These are phyloP conservation scores for Aspergillus pseudotamarii DNA, from an alignment of 2,329 filamentous ascomycete genomes.

Conservation along the genomic window DNA sequence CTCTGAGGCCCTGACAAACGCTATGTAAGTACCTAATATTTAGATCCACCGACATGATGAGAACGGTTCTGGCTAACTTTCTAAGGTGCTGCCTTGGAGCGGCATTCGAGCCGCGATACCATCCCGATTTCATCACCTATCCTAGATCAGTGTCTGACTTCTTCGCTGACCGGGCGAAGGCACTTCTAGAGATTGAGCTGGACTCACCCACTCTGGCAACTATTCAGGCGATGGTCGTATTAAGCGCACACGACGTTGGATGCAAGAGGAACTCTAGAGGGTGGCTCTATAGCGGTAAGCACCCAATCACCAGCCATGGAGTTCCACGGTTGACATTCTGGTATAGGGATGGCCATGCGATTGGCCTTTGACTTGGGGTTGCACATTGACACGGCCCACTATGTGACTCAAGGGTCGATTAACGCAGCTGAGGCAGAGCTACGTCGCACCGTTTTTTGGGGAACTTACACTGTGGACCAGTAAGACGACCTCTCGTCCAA, in stretches of 20 bases:
- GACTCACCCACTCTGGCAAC: constrained; percentile 48
- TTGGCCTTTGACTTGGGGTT: constrained; percentile 37
- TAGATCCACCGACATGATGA: accelerated
- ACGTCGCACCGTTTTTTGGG: constrained; percentile 43
- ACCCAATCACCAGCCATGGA: background rate
- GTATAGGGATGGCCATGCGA: constrained; percentile 23
- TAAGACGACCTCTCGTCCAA: background rate
- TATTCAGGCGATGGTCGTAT: constrained; percentile 46
- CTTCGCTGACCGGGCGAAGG: constrained; percentile 41
- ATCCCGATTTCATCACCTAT: constrained; percentile 35
- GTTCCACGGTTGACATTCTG: background rate
- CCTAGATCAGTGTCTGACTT: constrained; percentile 42
- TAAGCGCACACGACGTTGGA: constrained; percentile 44
- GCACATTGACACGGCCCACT: constrained; percentile 27
- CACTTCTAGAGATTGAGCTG: constrained; percentile 46
- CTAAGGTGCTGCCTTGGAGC: constrained; percentile 17
- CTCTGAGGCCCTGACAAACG: constrained; percentile 28
- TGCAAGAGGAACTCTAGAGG: constrained; percentile 42
- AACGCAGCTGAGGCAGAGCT: constrained; percentile 23
- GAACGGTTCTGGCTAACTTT: background rate
- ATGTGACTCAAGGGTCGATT: constrained; percentile 20
- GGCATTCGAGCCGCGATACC: constrained; percentile 38
- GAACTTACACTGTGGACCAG: constrained; percentile 27
- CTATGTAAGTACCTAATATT: constrained; percentile 24
- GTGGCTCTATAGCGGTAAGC: constrained; percentile 46